Base-by-base conservation (phyloP, 352 stramenopile species). In the Phytophthora chlamydospora region DNA sequence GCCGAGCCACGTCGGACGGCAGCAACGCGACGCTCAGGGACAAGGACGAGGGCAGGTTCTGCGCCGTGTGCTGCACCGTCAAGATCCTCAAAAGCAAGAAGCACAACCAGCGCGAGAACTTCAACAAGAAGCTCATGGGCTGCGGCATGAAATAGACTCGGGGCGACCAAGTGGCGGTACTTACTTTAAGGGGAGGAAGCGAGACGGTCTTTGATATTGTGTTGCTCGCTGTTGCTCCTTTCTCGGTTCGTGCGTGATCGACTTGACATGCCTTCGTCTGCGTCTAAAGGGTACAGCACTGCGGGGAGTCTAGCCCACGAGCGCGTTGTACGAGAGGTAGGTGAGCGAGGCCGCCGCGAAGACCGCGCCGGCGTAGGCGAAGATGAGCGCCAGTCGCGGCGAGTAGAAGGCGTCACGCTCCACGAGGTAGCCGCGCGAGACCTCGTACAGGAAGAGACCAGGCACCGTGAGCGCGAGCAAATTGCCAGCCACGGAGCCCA, bases 121-220 rank as follows among this genome's bases (percentile, higher is more conserved):
- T 95, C 57, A 89, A 90, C 68, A 78, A 92, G 70, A 84, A 82
- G 60, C 76, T 95, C 36, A 89, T 77, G 64, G 86, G 86, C 52
- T 78, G 76, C 53, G 66, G 68, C 61, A 84, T 84, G 51, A 86
- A 93, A 75, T 91, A 83, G 71, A 76, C 52, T 50, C 43, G 43
- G 35, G 48, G 48, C 29, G 27, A 58, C 31, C 45, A 34, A 42
- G 49, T 64, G 50, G 36, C 55, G 55, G 44, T 73, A 71, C 56
- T 72, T 73, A 75, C 56, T 67, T 68, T 66, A 72, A 61, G 21
- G 49, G 51, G 54, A 60, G 46, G 51, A 72, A 58, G 39, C 44
- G 48, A 67, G 29, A 69, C 48, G 48, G 1, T 59, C 43, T 67
- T 74, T 74, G 60, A 74, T 74, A 71, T 63, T 71, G 60, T 71